A percentile compares a stretch with the other conserved stretches of the same genome.
Conservation (phyloP, 257 asterid species). For the Jacaranda mimosifolia region DNA sequence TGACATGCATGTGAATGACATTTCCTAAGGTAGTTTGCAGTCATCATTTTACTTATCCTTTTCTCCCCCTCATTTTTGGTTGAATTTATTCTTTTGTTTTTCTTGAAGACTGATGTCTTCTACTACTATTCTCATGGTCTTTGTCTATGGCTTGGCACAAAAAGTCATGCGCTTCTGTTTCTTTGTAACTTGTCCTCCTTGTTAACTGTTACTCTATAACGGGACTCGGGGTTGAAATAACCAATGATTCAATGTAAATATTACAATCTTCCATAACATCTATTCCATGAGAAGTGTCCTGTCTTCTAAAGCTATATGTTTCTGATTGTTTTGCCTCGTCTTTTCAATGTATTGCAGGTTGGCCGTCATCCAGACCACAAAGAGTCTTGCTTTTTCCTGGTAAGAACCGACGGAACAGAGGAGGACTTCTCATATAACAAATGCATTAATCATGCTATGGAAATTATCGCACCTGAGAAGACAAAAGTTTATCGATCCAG, state of each 20-base stretch:
- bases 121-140: background rate
- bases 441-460: slow-evolving; percentile 67
- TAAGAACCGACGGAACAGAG: slow-evolving; percentile 75
- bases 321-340: background rate
- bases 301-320: background rate
- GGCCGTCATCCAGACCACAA: slow-evolving; percentile 72
- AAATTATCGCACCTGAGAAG: slow-evolving; percentile 59
- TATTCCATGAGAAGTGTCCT: background rate
- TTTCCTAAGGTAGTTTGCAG: too few relatives aligned
- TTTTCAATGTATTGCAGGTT: slow-evolving; percentile 57
- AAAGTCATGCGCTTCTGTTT: too few relatives aligned
- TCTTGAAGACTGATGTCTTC: too few relatives aligned
- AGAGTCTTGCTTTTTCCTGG: slow-evolving; percentile 74
- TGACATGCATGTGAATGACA: too few relatives aligned
- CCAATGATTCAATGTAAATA: too few relatives aligned
- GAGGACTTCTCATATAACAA: slow-evolving; percentile 93
- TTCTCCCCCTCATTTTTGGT: too few relatives aligned
- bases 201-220: too few relatives aligned
- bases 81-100: too few relatives aligned
- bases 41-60: too few relatives aligned
- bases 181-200: too few relatives aligned
- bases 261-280: too few relatives aligned
- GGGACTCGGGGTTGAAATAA: too few relatives aligned
- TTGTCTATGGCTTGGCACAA: background rate
- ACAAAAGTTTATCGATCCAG: slow-evolving; percentile 48